phyloP scores from a whole-genome alignment of 352 stramenopile genomes.

The Pythium vanterpoolii region DNA sequence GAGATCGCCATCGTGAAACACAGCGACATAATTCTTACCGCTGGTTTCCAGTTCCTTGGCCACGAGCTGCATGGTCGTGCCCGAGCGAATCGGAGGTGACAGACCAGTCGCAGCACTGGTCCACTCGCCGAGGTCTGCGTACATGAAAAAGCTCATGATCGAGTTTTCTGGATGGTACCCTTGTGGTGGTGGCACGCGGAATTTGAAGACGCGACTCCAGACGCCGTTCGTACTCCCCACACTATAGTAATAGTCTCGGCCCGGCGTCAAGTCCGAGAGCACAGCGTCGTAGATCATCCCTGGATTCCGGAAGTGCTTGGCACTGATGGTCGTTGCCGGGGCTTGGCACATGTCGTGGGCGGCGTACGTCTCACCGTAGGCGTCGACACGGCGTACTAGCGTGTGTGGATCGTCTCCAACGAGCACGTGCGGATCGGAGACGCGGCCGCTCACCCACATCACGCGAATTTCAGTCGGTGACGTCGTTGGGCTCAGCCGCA shows the following conservation, averaged over 20 bases:
- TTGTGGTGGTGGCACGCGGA: constrained; percentile 21
- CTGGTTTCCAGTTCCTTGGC: constrained; percentile 20
- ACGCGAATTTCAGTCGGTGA: constrained; percentile 27
- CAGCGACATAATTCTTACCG: constrained; percentile 32
- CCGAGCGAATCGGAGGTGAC: constrained; percentile 15
- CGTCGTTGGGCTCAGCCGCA: constrained; percentile 21
- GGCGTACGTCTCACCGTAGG: constrained; percentile 3
- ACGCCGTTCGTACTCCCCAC: constrained; percentile 21
- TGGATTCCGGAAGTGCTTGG: constrained; percentile 28
- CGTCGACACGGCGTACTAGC: background rate
- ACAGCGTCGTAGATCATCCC: constrained; percentile 32
- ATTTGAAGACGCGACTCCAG: constrained; percentile 13
- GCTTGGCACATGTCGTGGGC: constrained; percentile 22
- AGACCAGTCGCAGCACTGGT: constrained; percentile 16
- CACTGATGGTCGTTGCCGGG: constrained; percentile 13
- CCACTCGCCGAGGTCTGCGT: constrained; percentile 62
- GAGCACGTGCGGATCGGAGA: background rate
- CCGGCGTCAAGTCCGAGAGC: constrained; percentile 21
- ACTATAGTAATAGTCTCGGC: constrained; percentile 28
- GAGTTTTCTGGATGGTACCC: constrained; percentile 16
- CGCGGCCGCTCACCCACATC: constrained; percentile 22
- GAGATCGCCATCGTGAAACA: constrained; percentile 74
- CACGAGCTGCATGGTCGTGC: constrained; percentile 35
- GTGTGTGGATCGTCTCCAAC: constrained; percentile 10
- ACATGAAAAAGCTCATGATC: constrained; percentile 55